Conservation (phyloP, 148 eudicot species). For the Rheum nobile region DNA sequence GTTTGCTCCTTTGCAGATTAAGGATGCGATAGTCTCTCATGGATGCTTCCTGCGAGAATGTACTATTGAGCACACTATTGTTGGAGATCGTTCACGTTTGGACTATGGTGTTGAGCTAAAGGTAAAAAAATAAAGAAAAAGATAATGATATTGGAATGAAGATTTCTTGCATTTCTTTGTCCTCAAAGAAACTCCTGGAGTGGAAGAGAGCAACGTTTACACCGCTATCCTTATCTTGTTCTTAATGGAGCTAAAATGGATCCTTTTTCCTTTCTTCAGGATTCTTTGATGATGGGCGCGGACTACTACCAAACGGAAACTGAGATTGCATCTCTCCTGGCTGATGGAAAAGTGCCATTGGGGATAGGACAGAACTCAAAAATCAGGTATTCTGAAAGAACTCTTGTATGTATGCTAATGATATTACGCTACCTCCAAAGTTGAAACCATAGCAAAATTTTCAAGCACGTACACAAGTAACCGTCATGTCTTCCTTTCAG, state of each 20-base stretch:
- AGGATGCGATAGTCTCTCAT: conserved; percentile 88
- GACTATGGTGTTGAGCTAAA: conserved; percentile 84
- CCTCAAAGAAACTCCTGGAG: background rate
- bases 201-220: background rate
- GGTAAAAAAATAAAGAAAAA: conserved; percentile 21
- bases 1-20: conserved; percentile 41
- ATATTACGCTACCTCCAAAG: background rate
- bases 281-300: conserved; percentile 93
- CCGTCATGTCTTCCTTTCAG: conserved; percentile 15
- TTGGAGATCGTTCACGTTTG: conserved; percentile 91
- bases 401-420: background rate
- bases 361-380: conserved; percentile 81
- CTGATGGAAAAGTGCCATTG: conserved; percentile 85
- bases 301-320: conserved; percentile 89
- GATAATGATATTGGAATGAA: background rate
- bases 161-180: background rate
- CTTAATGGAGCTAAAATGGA: background rate
- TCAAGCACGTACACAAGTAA: background rate
- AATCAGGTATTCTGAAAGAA: conserved; percentile 40
- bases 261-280: conserved; percentile 26
- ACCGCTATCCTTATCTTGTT: background rate
- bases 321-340: conserved; percentile 85
- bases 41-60: conserved; percentile 96
- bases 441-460: background rate
- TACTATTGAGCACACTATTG: conserved; percentile 64